Evolutionary conservation across 202 grass and related monocot species (phyloP).

Genomic region (Hordeum pubiflorum): DNA sequence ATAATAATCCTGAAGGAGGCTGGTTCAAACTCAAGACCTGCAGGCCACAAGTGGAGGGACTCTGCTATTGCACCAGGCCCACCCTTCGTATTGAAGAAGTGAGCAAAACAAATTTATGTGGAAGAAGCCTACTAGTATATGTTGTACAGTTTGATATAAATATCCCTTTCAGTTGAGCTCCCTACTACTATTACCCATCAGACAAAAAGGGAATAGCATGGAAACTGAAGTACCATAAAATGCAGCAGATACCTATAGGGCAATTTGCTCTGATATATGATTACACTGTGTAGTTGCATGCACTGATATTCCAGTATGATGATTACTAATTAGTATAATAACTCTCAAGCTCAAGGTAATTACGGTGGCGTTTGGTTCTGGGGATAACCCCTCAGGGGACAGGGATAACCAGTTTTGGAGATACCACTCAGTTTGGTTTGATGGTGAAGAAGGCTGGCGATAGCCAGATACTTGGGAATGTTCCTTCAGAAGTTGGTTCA

Average conservation of each 20-base stretch:
- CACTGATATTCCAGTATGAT: not conserved
- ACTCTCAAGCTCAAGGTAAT: not conserved
- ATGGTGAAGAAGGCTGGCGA: too few species aligned
- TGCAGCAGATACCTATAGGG: not conserved
- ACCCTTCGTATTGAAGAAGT: not conserved
- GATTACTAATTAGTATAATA: not conserved
- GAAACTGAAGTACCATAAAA: constrained; percentile 9
- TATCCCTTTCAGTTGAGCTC: not conserved
- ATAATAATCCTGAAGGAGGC: too few species aligned
- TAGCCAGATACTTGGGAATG: too few species aligned
- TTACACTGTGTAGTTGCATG: not conserved
- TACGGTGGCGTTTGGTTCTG: not conserved
- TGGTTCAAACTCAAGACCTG: too few species aligned
- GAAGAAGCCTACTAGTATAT: not conserved
- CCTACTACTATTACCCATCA: not conserved
- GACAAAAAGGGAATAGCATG: not conserved
- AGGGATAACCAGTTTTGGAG: too few species aligned
- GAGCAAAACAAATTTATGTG: not conserved
- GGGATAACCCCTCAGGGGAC: too few species aligned
- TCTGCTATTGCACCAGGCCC: too few species aligned
- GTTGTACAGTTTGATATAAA: not conserved
- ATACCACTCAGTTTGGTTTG: too few species aligned
- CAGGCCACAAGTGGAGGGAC: too few species aligned
- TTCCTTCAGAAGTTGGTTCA: too few species aligned
- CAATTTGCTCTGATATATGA: not conserved